phyloP scores from a whole-genome alignment of 1,284 basidiomycete genomes.

The Entoloma clypeatum region DNA sequence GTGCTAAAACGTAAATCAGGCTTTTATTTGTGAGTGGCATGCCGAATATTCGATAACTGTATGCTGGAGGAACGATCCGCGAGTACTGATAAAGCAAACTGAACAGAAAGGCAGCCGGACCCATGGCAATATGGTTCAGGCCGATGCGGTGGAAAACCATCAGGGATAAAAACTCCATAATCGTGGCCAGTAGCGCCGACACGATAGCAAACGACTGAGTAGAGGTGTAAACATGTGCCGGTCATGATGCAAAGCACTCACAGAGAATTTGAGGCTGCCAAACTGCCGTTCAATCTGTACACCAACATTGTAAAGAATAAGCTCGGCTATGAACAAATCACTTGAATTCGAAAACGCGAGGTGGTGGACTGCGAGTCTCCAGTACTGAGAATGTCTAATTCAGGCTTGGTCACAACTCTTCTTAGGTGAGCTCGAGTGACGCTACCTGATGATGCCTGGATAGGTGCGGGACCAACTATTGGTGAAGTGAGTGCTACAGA shows the following conservation, averaged over 20 bases:
- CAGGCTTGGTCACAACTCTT: conserved; percentile 21
- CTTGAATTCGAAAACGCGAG: conserved; percentile 81
- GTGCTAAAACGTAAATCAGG: conserved; percentile 63
- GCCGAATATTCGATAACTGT: conserved; percentile 73
- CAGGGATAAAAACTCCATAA: conserved; percentile 62
- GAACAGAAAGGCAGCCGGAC: conserved; percentile 70
- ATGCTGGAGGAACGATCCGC: conserved; percentile 71
- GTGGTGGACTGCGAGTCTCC: conserved; percentile 76
- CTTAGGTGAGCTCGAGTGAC: conserved; percentile 4
- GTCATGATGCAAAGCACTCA: conserved; percentile 36
- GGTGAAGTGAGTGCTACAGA: conserved; percentile 9
- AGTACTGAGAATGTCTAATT: conserved; percentile 58
- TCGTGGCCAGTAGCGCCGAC: conserved; percentile 60
- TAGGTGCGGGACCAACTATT: conserved; percentile 64
- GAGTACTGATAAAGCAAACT: conserved; percentile 79
- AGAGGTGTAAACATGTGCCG: conserved; percentile 4
- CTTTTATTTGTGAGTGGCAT: conserved; percentile 74
- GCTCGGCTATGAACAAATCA: conserved; percentile 75
- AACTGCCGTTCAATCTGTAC: conserved; percentile 81
- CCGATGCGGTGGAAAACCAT: conserved; percentile 61
- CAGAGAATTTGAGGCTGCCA: conserved; percentile 86
- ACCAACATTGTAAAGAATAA: conserved; percentile 73
- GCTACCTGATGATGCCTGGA: conserved; percentile 66
- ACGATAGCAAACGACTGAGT: conserved; percentile 72
- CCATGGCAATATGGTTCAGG: conserved; percentile 71